Evolutionary conservation across 345 rosid genomes (phyloP), one percentile per base, ranked within the genome.

Genomic region (Corymbia maculata): DNA sequence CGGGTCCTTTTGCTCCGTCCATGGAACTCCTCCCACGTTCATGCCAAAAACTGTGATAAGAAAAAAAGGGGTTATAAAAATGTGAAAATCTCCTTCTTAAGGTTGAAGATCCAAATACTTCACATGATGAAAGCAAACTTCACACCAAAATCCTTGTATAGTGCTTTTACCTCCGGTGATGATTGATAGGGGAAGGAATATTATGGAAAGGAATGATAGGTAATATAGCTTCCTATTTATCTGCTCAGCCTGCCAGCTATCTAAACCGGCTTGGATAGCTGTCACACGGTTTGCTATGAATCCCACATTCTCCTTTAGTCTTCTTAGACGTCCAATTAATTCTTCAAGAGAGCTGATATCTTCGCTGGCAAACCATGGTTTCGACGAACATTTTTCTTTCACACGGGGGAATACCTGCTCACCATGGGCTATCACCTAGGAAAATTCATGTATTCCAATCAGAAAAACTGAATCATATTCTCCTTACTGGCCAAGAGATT

Each of bases 1-100:
- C 1, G 98, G 98, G 52, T 94, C 88, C 44, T 87, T 92, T 88
- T 97, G 99, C 85, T 92, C 94, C 0, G 99, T 98, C 99, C 99
- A 98, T 44, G 99, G 99, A 92, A 98, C 99, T 88, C 99, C 99
- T 79, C 99, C 99, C 87, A 98, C 99, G 16, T 98, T 98, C 99
- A 98, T 97, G 88, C 99, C 99, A 68, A 98, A 97, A 55, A 97
- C 99, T 98, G 94, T 87, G 80, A 86, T 19, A 13, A 70, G 84
- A 30, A 24, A 53, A 22, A 44, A 26, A 15, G 32, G 49, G 13
- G 50, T 15, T 19, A 36, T 22, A 50, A 45, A 49, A 1, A 3
- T 42, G 84, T 75, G 49, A 75, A 21, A 16, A 52, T 51, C 59
- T 85, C 24, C 88, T 80, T 47, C 70, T 44, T 52, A 85, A 47